Conservation (phyloP, 805 yeast genomes). For the Osmozyma mogii region DNA sequence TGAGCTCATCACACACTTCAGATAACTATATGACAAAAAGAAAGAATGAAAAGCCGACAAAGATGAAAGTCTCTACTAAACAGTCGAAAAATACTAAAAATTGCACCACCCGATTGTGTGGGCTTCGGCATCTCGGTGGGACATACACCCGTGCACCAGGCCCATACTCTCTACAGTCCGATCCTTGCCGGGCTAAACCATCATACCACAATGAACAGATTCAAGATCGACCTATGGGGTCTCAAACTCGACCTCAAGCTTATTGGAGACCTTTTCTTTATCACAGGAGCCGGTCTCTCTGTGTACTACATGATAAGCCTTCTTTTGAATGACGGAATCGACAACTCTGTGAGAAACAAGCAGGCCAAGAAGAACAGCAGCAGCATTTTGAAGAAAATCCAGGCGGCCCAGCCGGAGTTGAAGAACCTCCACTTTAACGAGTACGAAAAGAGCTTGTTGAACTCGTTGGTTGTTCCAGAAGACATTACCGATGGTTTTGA, state of each 20-base stretch:
- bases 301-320: constrained; percentile 53
- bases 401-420: constrained; percentile 48
- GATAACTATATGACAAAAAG: no score
- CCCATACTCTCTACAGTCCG: not conserved
- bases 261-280: constrained; percentile 32
- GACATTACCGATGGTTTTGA: constrained; percentile 71
- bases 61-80: no score
- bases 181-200: not conserved
- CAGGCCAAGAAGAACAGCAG: constrained; percentile 58
- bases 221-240: constrained; percentile 31
- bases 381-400: constrained; percentile 27
- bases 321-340: constrained; percentile 28
- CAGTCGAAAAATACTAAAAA: no score
- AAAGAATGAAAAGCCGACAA: no score
- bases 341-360: constrained; percentile 37
- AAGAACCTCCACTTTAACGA: constrained; percentile 47
- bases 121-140: no score
- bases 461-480: constrained; percentile 74
- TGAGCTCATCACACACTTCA: no score
- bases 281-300: constrained; percentile 59
- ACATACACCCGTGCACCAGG: constrained; percentile 1
- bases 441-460: constrained; percentile 73
- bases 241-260: constrained; percentile 31
- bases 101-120: no score
- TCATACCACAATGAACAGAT: constrained; percentile 18